phyloP scores from a whole-genome alignment of 148 eudicot species.

The Silene latifolia region DNA sequence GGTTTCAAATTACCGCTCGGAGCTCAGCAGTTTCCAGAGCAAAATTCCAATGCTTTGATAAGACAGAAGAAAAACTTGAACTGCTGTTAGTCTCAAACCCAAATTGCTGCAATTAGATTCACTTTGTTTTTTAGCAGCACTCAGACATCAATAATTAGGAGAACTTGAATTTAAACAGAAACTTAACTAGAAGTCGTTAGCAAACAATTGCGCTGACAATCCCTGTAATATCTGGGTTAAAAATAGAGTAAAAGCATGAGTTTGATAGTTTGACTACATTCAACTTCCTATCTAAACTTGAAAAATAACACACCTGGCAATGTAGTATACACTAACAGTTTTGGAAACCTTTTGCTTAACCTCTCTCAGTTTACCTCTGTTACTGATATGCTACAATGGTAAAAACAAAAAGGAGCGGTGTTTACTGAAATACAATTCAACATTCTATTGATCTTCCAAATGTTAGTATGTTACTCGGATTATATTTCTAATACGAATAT shows the following conservation, averaged over 20 bases:
- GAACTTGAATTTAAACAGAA: too few relatives aligned
- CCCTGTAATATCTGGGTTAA: too few relatives aligned
- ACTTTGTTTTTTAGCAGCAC: constrained; percentile 45
- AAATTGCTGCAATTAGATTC: constrained; percentile 28
- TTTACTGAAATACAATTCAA: background rate
- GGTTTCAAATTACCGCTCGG: constrained; percentile 44
- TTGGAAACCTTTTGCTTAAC: too few relatives aligned
- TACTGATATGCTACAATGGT: background rate
- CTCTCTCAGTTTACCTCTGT: too few relatives aligned
- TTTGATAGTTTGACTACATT: too few relatives aligned
- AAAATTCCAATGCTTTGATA: constrained; percentile 69
- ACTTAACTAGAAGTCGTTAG: too few relatives aligned
- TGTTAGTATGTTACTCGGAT: background rate
- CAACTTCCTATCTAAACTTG: too few relatives aligned
- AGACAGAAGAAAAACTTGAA: constrained; percentile 47
- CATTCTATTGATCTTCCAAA: background rate
- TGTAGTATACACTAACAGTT: too few relatives aligned
- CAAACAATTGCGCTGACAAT: too few relatives aligned
- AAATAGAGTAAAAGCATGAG: too few relatives aligned
- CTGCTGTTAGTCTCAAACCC: constrained; percentile 47
- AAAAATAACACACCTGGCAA: too few relatives aligned
- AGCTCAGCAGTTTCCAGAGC: constrained; percentile 78
- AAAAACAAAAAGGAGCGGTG: background rate
- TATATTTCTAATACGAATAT: too few relatives aligned
- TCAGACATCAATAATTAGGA: constrained; percentile 15